Percentiles rank a stretch among this genome's conserved stretches.
Evolutionary conservation across 2,329 filamentous ascomycete species (phyloP).

Genomic region (Helminthosporium solani): DNA sequence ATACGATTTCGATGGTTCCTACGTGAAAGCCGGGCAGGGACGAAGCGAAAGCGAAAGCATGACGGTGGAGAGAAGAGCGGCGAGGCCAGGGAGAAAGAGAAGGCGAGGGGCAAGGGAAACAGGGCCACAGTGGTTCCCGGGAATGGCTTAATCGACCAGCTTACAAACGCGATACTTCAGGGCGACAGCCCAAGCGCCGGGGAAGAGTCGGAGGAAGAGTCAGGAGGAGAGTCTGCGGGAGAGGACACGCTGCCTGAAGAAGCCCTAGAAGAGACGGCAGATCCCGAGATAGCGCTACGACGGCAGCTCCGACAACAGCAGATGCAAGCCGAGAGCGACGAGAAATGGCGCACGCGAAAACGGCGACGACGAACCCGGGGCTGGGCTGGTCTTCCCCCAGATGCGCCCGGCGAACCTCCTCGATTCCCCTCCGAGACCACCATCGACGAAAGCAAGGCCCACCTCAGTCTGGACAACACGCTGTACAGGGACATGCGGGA

Average conservation of each 20-base stretch:
- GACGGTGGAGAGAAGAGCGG: background rate
- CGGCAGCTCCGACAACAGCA: constrained; percentile 34
- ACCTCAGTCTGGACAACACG: constrained; percentile 63
- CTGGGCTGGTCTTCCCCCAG: constrained; percentile 68
- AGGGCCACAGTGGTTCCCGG: constrained; percentile 15
- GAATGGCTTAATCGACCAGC: constrained; percentile 25
- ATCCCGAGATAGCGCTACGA: constrained; percentile 25
- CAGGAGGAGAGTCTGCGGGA: constrained; percentile 2
- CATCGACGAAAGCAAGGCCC: constrained; percentile 73
- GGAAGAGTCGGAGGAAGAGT: constrained; percentile 10
- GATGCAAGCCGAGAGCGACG: constrained; percentile 60
- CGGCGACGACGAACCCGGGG: constrained; percentile 66
- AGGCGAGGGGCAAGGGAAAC: constrained; percentile 15
- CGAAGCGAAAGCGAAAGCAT: background rate
- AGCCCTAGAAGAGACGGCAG: constrained; percentile 8
- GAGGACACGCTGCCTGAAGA: constrained; percentile 8
- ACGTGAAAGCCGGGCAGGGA: constrained; percentile 41
- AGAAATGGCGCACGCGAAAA: constrained; percentile 64
- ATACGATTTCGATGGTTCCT: constrained; percentile 68
- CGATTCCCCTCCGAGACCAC: constrained; percentile 82
- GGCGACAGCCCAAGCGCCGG: constrained; percentile 9
- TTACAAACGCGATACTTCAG: constrained; percentile 30
- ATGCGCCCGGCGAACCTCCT: constrained; percentile 66
- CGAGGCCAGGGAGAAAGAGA: background rate
- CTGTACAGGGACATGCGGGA: constrained; percentile 66